phyloP scores from a whole-genome alignment of 495 filamentous ascomycete species.

The Lophiostoma macrostomum region DNA sequence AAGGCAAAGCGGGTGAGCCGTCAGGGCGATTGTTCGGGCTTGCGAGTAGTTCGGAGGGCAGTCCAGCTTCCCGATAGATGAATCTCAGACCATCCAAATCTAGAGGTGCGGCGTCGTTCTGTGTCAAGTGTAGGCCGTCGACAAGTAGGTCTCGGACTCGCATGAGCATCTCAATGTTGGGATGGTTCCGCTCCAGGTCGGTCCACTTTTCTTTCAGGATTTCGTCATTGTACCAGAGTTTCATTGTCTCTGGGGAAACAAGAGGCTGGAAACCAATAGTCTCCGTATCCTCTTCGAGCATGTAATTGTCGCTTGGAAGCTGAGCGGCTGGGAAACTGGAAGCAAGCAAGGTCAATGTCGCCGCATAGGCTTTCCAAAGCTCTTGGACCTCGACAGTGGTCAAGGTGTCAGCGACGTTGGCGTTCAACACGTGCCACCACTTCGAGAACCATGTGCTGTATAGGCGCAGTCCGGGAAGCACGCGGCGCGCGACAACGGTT shows the following conservation, averaged over 20 bases:
- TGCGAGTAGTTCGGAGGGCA: constrained; percentile 29
- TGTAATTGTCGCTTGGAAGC: constrained; percentile 57
- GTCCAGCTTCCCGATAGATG: constrained; percentile 29
- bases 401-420: constrained; percentile 53
- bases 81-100: constrained; percentile 26
- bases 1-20: constrained; percentile 36
- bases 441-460: constrained; percentile 71
- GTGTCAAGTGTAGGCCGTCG: constrained; percentile 50
- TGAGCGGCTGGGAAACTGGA: constrained; percentile 57
- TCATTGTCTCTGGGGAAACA: constrained; percentile 48
- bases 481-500: constrained; percentile 59
- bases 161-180: constrained; percentile 68
- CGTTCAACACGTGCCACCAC: constrained; percentile 49
- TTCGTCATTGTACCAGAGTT: constrained; percentile 49
- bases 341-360: constrained; percentile 61
- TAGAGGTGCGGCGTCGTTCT: constrained; percentile 20
- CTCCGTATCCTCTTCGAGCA: constrained; percentile 74
- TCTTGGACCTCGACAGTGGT: constrained; percentile 60
- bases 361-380: constrained; percentile 70
- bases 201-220: constrained; percentile 54
- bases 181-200: constrained; percentile 58
- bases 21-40: constrained; percentile 27
- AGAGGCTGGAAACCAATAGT: constrained; percentile 73
- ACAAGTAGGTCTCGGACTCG: constrained; percentile 65
- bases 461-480: constrained; percentile 66